Conservation (phyloP, 2,329 filamentous ascomycete species). For the Verticillium nubilum region DNA sequence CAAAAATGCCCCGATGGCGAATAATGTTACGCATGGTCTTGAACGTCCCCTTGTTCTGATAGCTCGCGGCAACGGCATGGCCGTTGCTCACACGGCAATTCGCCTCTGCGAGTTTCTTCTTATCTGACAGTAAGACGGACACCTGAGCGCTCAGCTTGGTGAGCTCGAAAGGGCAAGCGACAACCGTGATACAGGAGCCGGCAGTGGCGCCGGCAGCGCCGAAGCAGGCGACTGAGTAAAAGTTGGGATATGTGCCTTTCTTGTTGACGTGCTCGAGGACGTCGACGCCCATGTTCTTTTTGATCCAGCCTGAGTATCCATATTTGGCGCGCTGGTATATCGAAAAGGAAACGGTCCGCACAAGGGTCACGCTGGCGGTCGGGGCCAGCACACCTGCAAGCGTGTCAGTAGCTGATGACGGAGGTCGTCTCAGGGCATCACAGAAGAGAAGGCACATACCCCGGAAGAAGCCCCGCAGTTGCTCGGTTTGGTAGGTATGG, state of each 20-base stretch:
- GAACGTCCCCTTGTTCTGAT: slow-evolving; percentile 72
- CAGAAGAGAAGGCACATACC: slow-evolving; percentile 41
- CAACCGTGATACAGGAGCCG: slow-evolving; percentile 71
- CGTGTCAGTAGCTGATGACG: slow-evolving; percentile 1
- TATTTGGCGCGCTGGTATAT: slow-evolving; percentile 77
- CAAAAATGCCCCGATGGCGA: slow-evolving; percentile 64
- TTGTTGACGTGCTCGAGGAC: slow-evolving; percentile 69
- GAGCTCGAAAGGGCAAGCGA: slow-evolving; percentile 83
- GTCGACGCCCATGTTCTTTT: slow-evolving; percentile 60
- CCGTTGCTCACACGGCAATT: slow-evolving; percentile 37
- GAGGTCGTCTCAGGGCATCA: not conserved
- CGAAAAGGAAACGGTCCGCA: slow-evolving; percentile 73
- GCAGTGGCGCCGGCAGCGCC: slow-evolving; percentile 73
- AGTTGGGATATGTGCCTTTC: slow-evolving; percentile 63
- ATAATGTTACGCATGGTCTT: slow-evolving; percentile 73
- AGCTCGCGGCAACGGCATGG: slow-evolving; percentile 59
- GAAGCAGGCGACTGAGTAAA: slow-evolving; percentile 71
- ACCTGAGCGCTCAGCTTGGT: slow-evolving; percentile 87
- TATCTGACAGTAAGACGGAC: slow-evolving; percentile 67
- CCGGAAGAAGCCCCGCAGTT: slow-evolving; percentile 72
- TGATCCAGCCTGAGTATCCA: slow-evolving; percentile 64
- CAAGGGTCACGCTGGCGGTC: slow-evolving; percentile 72
- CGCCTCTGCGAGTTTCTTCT: slow-evolving; percentile 31
- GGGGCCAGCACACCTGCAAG: slow-evolving; percentile 66
- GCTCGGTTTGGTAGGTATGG: slow-evolving; percentile 71